Percentiles rank a stretch among this genome's conserved stretches.
These are phyloP conservation scores for Elongisporangium undulatum DNA, from an alignment of 352 stramenopile species.

Conservation along the genomic window DNA sequence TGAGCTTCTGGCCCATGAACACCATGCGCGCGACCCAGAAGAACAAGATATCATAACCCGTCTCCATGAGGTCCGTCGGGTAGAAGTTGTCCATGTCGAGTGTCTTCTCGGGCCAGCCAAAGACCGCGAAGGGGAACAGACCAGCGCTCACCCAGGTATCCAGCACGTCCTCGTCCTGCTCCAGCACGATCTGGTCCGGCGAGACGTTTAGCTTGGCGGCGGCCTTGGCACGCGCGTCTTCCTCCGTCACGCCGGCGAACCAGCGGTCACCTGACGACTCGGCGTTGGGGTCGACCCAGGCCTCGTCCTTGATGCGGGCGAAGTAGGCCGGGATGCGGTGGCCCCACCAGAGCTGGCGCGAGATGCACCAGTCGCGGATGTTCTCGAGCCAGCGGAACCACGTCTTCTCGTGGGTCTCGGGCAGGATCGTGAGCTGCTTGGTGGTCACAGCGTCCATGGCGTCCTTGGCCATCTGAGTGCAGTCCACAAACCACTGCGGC, in stretches of 20 bases:
- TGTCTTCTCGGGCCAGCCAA: constrained; percentile 70
- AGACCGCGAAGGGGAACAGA: constrained; percentile 94
- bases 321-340: constrained; percentile 99
- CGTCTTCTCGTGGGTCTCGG: constrained; percentile 91
- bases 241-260: constrained; percentile 72
- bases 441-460: constrained; percentile 78
- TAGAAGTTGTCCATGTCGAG: constrained; percentile 91
- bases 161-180: constrained; percentile 99
- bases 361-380: constrained; percentile 99
- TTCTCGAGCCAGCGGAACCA: constrained; percentile 98
- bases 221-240: constrained; percentile 90
- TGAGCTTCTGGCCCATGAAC: constrained; percentile 96
- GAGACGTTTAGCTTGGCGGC: constrained; percentile 55
- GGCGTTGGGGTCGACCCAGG: constrained; percentile 68
- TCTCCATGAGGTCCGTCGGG: constrained; percentile 96
- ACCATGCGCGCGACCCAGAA: constrained; percentile 99
- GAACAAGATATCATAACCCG: constrained; percentile 99
- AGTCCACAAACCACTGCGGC: constrained; percentile 98
- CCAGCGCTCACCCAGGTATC: constrained; percentile 99
- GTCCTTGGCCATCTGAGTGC: constrained; percentile 81
- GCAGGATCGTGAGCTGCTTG: constrained; percentile 80
- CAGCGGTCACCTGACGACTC: constrained; percentile 56
- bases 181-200: constrained; percentile 73
- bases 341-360: constrained; percentile 99
- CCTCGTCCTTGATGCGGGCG: constrained; percentile 81